Base-by-base conservation (phyloP, 2,329 filamentous ascomycete genomes). In the Acrocalymma vagum region DNA sequence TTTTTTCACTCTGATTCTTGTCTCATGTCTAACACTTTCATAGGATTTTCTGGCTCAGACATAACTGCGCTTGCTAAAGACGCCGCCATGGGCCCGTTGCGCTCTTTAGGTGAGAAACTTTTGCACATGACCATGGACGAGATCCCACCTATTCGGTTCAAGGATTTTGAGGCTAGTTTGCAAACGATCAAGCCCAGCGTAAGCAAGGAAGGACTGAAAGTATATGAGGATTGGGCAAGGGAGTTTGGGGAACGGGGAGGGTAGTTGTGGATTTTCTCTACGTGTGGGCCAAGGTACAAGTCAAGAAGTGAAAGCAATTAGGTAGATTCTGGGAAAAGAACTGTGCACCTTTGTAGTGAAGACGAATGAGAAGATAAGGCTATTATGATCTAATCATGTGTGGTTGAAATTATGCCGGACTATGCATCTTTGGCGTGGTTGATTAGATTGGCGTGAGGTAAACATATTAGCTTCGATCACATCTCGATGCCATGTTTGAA, bases 21-120 rank as follows among this genome's bases (percentile, higher is more conserved):
- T 6, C n/a, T 25, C 36, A 25, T 25, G 9, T 13, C 10, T 41
- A n/a, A 38, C 10, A 27, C 29, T 51, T 16, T 46, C 21, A 15
- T 14, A 96, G 92, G 91, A n/a, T 99, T 96, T 72, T 96, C 91
- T 7, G 94, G 94, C 29, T 96, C 91, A 2, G 94, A 99, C 62
- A 96, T 99, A 53, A 97, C 94, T 15, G 92, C 94, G 1, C 77
- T 99, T 7, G 94, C 94, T 6, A 99, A 99, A 72, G 94, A 99
- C 65, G 94, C 94, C 7, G 94, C 94, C 3, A 99, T 99, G 94
- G 93, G 94, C 0, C 94, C 94, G 1, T 76, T 99, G 9, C 83
- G 94, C 21, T 93, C 90, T 37, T 77, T 97, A 3, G 94, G 94
- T 17, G 94, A 97, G 67, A 90, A 88, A 26, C 75, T 99, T 20